A percentile compares a stretch with the other conserved stretches of the same genome.
These are phyloP conservation scores for Penicillium aurantiogriseum DNA, from an alignment of 2,329 filamentous ascomycete genomes.

Conservation along the genomic window DNA sequence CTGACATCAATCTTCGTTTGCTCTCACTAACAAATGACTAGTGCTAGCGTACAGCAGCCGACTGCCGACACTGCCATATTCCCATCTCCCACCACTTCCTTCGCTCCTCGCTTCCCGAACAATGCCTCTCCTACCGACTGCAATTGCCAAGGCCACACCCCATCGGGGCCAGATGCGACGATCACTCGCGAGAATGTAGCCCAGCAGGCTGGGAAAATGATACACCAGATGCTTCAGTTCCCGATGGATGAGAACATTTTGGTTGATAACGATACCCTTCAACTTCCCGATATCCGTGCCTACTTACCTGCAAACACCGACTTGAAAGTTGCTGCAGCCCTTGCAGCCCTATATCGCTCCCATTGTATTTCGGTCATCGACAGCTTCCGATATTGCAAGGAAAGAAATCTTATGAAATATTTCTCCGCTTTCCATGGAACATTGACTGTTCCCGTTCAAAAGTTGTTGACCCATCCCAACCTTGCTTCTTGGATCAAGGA, in stretches of 20 bases:
- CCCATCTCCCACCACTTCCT: slow-evolving; percentile 41
- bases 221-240: slow-evolving; percentile 43
- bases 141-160: slow-evolving; percentile 31
- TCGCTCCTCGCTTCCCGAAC: slow-evolving; percentile 32
- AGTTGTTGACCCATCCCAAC: slow-evolving; percentile 76
- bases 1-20: background rate
- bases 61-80: slow-evolving; percentile 41
- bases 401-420: slow-evolving; percentile 93
- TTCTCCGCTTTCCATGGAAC: slow-evolving; percentile 96
- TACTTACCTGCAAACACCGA: slow-evolving; percentile 83
- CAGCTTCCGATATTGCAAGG: slow-evolving; percentile 91
- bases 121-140: slow-evolving; percentile 25
- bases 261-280: slow-evolving; percentile 68
- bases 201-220: slow-evolving; percentile 38
- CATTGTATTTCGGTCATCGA: slow-evolving; percentile 95
- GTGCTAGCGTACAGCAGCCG: slow-evolving; percentile 34
- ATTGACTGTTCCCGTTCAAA: slow-evolving; percentile 93
- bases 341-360: slow-evolving; percentile 84
- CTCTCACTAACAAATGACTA: slow-evolving; percentile 18
- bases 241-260: slow-evolving; percentile 32
- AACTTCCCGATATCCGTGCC: slow-evolving; percentile 79
- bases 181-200: slow-evolving; percentile 40
- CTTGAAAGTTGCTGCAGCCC: slow-evolving; percentile 77
- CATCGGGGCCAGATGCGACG: slow-evolving; percentile 29
- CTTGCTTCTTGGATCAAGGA: slow-evolving; percentile 92